A percentile compares a stretch with the other conserved stretches of the same genome.
phyloP scores from a whole-genome alignment of 495 filamentous ascomycete genomes.

The Neurospora tetrasperma region DNA sequence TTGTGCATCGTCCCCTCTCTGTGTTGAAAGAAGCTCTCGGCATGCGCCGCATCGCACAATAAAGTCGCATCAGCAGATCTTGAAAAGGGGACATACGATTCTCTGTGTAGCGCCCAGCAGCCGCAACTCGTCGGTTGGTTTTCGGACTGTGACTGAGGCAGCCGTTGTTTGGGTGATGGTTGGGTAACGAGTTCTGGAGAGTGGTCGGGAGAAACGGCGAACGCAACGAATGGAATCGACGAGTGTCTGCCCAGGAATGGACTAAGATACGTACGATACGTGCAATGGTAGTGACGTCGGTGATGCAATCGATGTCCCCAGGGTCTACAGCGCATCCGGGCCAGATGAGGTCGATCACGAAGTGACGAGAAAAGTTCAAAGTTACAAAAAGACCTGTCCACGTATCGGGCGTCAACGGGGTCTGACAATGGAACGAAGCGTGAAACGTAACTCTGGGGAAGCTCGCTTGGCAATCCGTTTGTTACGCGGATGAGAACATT shows the following conservation, averaged over 20 bases:
- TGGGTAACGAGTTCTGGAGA: neutral
- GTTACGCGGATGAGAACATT: neutral
- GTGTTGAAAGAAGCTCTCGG: neutral
- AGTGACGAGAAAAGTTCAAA: neutral
- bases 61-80: neutral
- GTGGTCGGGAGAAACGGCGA: neutral
- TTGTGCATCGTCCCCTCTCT: neutral
- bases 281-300: neutral
- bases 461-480: neutral
- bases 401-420: neutral
- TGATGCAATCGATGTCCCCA: neutral
- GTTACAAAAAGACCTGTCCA: neutral
- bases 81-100: neutral
- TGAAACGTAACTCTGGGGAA: neutral
- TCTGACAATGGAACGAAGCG: neutral
- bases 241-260: neutral
- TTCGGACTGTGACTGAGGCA: neutral
- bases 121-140: neutral
- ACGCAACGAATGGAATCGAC: neutral
- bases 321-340: neutral
- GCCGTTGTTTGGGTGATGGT: neutral
- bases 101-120: neutral
- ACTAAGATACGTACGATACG: neutral
- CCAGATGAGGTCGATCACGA: neutral
- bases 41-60: neutral